Percentiles rank a stretch among this genome's conserved stretches.
Conservation (phyloP, 2,329 filamentous ascomycete species). For the Verticillium nonalfalfae region DNA sequence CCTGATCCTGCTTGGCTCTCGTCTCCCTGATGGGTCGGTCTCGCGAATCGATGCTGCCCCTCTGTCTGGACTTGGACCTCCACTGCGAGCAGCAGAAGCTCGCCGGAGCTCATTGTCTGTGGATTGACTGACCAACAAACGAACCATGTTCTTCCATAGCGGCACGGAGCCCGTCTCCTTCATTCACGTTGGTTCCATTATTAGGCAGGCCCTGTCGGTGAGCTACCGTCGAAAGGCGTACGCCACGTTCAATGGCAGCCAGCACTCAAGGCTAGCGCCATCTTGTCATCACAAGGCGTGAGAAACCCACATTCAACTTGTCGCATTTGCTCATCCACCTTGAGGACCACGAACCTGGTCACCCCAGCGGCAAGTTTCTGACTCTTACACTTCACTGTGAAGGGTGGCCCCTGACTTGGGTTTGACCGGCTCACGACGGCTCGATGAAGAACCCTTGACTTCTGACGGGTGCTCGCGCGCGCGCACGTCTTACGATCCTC, state of each 20-base stretch:
- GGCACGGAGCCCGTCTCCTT: no score
- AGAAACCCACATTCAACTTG: not conserved
- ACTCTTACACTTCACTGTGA: not conserved
- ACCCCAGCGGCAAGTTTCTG: not conserved
- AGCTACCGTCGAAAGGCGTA: not conserved
- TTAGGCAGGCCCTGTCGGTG: not conserved
- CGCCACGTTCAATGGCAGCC: not conserved
- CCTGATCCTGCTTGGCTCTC: not conserved
- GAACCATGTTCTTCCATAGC: not conserved
- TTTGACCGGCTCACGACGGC: not conserved
- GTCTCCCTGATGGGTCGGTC: not conserved
- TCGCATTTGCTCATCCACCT: not conserved
- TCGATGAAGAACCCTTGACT: not conserved
- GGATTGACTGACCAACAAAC: not conserved
- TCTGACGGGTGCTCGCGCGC: not conserved
- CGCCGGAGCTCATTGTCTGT: no score
- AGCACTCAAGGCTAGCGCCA: not conserved
- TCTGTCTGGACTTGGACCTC: not conserved
- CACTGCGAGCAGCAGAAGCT: not conserved
- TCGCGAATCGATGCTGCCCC: no score
- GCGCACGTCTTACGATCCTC: not conserved
- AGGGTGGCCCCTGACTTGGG: not conserved
- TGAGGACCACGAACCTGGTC: not conserved
- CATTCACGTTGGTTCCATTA: no score
- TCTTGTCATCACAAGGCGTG: not conserved